Base-by-base conservation (phyloP, 768 basidiomycete species). In the Lactarius akahatsu region DNA sequence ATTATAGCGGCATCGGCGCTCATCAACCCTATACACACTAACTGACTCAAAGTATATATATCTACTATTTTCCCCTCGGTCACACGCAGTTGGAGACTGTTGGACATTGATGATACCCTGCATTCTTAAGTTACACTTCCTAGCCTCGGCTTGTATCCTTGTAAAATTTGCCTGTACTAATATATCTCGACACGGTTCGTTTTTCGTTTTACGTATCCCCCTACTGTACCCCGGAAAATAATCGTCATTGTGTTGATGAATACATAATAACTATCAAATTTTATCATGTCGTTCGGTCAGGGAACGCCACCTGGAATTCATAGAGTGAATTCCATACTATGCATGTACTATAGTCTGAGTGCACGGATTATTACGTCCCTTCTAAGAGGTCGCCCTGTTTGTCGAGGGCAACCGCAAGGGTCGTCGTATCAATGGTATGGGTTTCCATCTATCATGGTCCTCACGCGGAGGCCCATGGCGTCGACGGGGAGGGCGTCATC, bases 71-170 rank as follows among this genome's bases (percentile, higher is more conserved):
- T 36, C 26, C 11, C 4, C 55, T 23, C 28, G 47, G 28, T 8
- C n/a, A 26, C 28, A 32, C 16, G 0, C 50, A 59, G 18, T n/a
- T 54, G 58, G 38, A 64, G 38, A 32, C 16, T 10, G 18, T 16
- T 43, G 58, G 38, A 64, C 50, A 32, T 23, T 10, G 57, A 40
- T 52, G 9, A 40, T 59, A 52, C 50, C 50, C 50, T 23, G 50
- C 50, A 52, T 26, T 52, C 15, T 6, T 34, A 34, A 34, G 34
- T 34, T 26, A 52, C 11, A 23, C 11, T 26, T 28, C 50, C 23
- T 52, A 26, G 50, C 23, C 23, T 26, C 11, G 5, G 50, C 50
- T 52, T 26, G 23, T 52, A 26, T 4, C n/a, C 10, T 50, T 26
- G n/a, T 50, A 5, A 50, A 43, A n/a, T 10, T 9, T n/a, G 11